phyloP scores from a whole-genome alignment of 352 stramenopile genomes.

The Aphanomyces astaci region DNA sequence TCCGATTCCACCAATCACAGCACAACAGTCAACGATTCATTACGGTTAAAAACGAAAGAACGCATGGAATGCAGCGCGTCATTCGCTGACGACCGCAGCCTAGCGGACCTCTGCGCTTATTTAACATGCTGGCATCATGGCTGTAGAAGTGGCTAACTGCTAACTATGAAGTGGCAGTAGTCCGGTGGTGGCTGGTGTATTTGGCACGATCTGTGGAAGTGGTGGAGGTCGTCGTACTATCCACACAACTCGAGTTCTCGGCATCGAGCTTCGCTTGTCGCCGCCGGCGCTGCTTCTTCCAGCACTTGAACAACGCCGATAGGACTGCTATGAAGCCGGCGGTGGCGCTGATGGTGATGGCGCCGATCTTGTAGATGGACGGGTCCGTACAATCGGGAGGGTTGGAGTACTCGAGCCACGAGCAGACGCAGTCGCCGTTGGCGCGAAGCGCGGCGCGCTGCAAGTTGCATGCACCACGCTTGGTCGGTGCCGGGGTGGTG shows the following conservation, averaged over 20 bases:
- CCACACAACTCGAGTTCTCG: too few species aligned
- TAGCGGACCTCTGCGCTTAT: too few species aligned
- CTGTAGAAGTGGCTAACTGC: too few species aligned
- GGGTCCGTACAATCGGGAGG: neutral
- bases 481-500: neutral
- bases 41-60: too few species aligned
- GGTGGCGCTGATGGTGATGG: neutral
- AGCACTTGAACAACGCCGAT: neutral
- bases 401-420: neutral
- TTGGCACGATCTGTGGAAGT: too few species aligned
- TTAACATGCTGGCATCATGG: too few species aligned
- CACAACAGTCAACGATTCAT: too few species aligned
- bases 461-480: neutral
- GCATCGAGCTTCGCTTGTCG: neutral
- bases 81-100: too few species aligned
- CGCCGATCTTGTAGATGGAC: constrained; percentile 4
- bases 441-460: neutral
- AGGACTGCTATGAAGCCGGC: neutral
- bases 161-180: too few species aligned
- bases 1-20: too few species aligned
- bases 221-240: neutral
- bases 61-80: too few species aligned
- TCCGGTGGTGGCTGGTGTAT: too few species aligned
- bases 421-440: neutral
- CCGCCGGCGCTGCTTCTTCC: neutral